These are phyloP conservation scores for Gliomastix tumulicola DNA, from an alignment of 2,329 filamentous ascomycete species.

Conservation along the genomic window DNA sequence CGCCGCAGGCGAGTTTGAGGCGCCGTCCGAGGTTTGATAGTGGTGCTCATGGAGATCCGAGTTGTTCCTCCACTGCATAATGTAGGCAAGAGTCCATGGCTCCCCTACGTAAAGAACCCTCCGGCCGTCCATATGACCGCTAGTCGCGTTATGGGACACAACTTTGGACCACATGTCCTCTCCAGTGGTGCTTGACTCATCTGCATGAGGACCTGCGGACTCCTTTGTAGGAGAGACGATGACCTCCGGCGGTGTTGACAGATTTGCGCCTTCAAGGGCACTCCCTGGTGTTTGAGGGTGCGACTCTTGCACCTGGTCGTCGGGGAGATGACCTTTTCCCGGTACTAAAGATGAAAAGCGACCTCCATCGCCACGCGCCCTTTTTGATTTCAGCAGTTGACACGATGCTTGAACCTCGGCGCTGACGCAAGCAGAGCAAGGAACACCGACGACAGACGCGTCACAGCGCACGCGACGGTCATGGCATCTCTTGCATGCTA, in stretches of 20 bases:
- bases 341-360: slow-evolving; percentile 1
- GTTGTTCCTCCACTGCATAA: slow-evolving; percentile 1
- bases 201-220: too few species aligned
- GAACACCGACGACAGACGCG: neutral
- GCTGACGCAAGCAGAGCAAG: neutral
- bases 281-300: too few species aligned
- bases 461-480: neutral
- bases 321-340: too few species aligned
- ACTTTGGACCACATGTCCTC: neutral
- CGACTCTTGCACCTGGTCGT: too few species aligned
- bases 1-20: neutral
- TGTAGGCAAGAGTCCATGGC: slow-evolving; percentile 2
- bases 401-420: neutral
- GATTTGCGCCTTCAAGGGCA: too few species aligned
- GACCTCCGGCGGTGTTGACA: too few species aligned
- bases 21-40: too few species aligned
- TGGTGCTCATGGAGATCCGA: neutral
- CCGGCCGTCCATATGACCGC: neutral
- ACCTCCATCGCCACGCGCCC: neutral
- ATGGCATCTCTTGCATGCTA: neutral
- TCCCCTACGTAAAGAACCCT: slow-evolving; percentile 1
- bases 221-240: too few species aligned
- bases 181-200: neutral
- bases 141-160: neutral
- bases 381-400: neutral